Evolutionary conservation across 352 stramenopile species (phyloP).

Genomic region (Pythium myriotylum): DNA sequence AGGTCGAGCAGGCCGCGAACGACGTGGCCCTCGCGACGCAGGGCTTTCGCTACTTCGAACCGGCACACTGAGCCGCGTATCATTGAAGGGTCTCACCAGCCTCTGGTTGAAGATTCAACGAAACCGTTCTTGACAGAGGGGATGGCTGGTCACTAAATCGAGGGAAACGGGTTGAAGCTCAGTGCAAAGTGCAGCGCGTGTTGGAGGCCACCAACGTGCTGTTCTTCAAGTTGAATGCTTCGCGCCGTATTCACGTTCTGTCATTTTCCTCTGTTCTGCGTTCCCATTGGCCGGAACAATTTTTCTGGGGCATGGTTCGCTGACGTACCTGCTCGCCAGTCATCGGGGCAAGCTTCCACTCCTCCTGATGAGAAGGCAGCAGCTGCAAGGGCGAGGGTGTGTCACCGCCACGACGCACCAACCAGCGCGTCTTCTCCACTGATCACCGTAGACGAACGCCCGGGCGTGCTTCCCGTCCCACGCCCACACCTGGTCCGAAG

Average conservation of each 20-base stretch:
- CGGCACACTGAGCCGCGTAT: background rate
- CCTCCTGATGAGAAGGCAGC: slow-evolving; percentile 21
- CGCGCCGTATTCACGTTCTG: slow-evolving; percentile 9
- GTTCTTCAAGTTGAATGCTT: background rate
- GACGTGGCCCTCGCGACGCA: slow-evolving; percentile 36
- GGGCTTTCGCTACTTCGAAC: slow-evolving; percentile 22
- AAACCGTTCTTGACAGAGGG: background rate
- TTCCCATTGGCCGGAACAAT: slow-evolving; percentile 11
- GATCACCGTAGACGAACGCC: slow-evolving; percentile 1
- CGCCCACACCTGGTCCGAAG: slow-evolving; percentile 5
- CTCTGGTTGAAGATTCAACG: slow-evolving; percentile 1
- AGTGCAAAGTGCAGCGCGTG: background rate
- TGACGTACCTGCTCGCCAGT: slow-evolving; percentile 3
- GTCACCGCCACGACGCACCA: too few species aligned
- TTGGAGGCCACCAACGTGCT: background rate
- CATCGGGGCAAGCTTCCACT: background rate
- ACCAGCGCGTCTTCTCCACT: too few species aligned
- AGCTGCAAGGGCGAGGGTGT: slow-evolving; percentile 3
- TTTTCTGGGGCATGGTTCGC: background rate
- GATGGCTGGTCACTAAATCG: slow-evolving; percentile 5
- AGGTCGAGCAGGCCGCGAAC: slow-evolving; percentile 58
- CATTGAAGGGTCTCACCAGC: background rate
- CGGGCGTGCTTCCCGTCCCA: background rate
- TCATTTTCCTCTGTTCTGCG: background rate
- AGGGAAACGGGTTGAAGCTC: background rate